Evolutionary conservation across 2,329 filamentous ascomycete genomes (phyloP).

Genomic region (Clonostachys sp.): DNA sequence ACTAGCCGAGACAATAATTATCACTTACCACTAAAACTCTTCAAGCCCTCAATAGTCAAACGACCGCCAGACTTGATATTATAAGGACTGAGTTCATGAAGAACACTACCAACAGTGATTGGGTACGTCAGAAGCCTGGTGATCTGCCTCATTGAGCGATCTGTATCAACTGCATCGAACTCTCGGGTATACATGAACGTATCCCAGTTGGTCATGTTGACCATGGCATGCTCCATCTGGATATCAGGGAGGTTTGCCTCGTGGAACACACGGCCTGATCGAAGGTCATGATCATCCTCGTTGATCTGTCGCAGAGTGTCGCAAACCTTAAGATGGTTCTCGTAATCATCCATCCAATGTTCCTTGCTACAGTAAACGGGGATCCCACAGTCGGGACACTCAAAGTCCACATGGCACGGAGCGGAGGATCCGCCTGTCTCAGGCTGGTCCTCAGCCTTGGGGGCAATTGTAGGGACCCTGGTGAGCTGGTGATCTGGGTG

Average conservation of each 20-base stretch:
- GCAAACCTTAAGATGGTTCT: slow-evolving; percentile 86
- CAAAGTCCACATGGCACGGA: slow-evolving; percentile 82
- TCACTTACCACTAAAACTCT: slow-evolving; percentile 81
- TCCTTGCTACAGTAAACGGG: slow-evolving; percentile 91
- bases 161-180: slow-evolving; percentile 86
- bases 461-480: slow-evolving; percentile 58
- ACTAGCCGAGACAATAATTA: neutral
- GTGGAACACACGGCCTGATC: slow-evolving; percentile 85
- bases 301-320: slow-evolving; percentile 91
- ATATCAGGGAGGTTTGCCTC: slow-evolving; percentile 89
- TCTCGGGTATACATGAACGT: slow-evolving; percentile 91
- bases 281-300: slow-evolving; percentile 93
- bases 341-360: slow-evolving; percentile 95
- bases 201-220: slow-evolving; percentile 99
- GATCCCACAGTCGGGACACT: slow-evolving; percentile 93
- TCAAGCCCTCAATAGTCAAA: slow-evolving; percentile 82
- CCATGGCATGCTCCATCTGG: slow-evolving; percentile 85
- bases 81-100: slow-evolving; percentile 95
- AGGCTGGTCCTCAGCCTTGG: slow-evolving; percentile 59
- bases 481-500: slow-evolving; percentile 83
- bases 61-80: slow-evolving; percentile 69
- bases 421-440: slow-evolving; percentile 43
- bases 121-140: slow-evolving; percentile 93
- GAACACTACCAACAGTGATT: slow-evolving; percentile 80
- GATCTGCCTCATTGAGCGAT: slow-evolving; percentile 86